Evolutionary conservation across 148 eudicot species (phyloP), one percentile per base, ranked within the genome.

Genomic region (Simmondsia chinensis): DNA sequence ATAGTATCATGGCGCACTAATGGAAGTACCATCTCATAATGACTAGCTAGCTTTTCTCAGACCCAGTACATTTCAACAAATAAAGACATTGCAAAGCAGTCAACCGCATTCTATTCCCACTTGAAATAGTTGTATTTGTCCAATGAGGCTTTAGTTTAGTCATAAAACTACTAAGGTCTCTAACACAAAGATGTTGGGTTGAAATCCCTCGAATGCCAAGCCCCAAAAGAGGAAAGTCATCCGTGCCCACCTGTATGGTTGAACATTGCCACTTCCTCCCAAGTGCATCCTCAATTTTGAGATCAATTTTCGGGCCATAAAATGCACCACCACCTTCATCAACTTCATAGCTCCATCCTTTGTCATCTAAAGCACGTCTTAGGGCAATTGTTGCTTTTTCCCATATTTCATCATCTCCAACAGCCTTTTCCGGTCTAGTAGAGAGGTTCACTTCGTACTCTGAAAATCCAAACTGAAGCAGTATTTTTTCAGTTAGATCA

Each of bases 211-310:
- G n/a, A n/a, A n/a, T n/a, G n/a, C n/a, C n/a, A n/a, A n/a, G n/a
- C n/a, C n/a, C n/a, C n/a, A n/a, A n/a, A n/a, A n/a, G n/a, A n/a
- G n/a, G n/a, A n/a, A n/a, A 25, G 24, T 28, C 2, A 22, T 20
- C 20, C 12, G 20, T 18, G 42, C 46, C 44, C 43, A 63, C 99
- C 95, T 91, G 96, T 66, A 86, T 75, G 28, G 99, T 91, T 16
- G 99, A 91, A 48, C 99, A 91, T 41, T 91, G 99, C 99, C 99
- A 91, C 66, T 86, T 91, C 71, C 99, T 82, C 59, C 99, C 99
- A 42, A 91, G 89, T 59, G 99, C 99, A 71, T 91, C 99, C 70
- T 91, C 99, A 43, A 91, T 91, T 67, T 91, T 91, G 53, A 91
- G 94, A 73, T 91, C 99, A 50, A 91, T 91, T 57, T 91, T 91